A percentile compares a stretch with the other conserved stretches of the same genome.
phyloP scores from a whole-genome alignment of 805 yeast species.

The Wickerhamomyces canadensis region DNA sequence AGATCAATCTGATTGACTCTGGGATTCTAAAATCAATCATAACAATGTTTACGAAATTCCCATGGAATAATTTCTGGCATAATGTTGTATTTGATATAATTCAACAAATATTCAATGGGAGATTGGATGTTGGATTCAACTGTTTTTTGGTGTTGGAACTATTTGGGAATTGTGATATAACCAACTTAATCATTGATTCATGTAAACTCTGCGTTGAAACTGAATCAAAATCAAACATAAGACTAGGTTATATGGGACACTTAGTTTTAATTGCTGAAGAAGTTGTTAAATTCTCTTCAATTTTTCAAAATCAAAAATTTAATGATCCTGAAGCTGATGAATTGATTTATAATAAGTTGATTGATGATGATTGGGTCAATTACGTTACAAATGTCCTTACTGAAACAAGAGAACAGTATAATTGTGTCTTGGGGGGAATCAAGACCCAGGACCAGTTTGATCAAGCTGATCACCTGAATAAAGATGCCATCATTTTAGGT shows the following conservation, averaged over 20 bases:
- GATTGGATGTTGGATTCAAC: constrained; percentile 67
- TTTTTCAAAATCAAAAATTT: constrained; percentile 22
- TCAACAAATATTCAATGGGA: constrained; percentile 77
- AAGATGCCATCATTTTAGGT: constrained; percentile 22
- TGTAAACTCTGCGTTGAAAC: constrained; percentile 53
- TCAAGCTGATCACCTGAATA: constrained; percentile 17
- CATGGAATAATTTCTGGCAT: constrained; percentile 84
- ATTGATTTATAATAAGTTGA: constrained; percentile 19
- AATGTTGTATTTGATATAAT: constrained; percentile 81
- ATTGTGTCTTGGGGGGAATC: constrained; percentile 76
- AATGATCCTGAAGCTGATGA: constrained; percentile 22
- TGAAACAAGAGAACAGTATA: constrained; percentile 81
- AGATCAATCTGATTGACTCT: constrained; percentile 63
- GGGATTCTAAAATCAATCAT: constrained; percentile 53
- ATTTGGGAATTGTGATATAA: constrained; percentile 53
- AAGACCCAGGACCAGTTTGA: constrained; percentile 19
- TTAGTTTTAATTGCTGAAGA: constrained; percentile 91
- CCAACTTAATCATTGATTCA: constrained; percentile 60
- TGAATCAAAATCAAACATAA: constrained; percentile 54
- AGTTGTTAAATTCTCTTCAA: constrained; percentile 74
- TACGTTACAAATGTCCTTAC: constrained; percentile 72
- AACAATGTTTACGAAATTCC: constrained; percentile 64
- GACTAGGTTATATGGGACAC: constrained; percentile 97
- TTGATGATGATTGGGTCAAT: constrained; percentile 55
- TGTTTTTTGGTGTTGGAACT: constrained; percentile 56